Conservation (phyloP, 1,139 yeast species). For the Lodderomyces margitis region DNA sequence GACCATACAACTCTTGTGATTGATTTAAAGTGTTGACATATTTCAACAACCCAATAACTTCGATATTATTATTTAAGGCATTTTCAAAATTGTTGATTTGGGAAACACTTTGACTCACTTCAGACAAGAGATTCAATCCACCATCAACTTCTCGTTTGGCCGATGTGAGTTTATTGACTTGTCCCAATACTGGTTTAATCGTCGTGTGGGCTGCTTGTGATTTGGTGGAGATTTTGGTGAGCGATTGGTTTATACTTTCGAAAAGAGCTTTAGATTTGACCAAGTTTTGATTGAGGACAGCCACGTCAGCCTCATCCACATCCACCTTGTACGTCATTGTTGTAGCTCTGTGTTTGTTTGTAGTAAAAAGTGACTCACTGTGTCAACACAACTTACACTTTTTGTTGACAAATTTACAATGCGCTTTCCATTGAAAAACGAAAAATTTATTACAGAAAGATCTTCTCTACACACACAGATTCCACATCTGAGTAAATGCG, state of each 20-base stretch:
- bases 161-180: constrained; percentile 55
- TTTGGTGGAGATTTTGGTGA: constrained; percentile 54
- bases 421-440: not conserved
- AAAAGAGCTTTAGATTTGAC: constrained; percentile 58
- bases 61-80: constrained; percentile 38
- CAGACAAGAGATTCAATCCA: constrained; percentile 58
- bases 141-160: constrained; percentile 60
- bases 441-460: not conserved
- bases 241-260: constrained; percentile 52
- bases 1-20: constrained; percentile 32
- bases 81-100: constrained; percentile 54
- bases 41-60: constrained; percentile 35
- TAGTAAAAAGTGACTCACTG: not conserved
- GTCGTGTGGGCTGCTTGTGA: constrained; percentile 62
- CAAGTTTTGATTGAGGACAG: constrained; percentile 75
- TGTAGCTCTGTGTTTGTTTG: not conserved
- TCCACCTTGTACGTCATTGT: constrained; percentile 37
- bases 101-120: constrained; percentile 65
- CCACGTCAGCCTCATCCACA: constrained; percentile 80
- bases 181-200: constrained; percentile 68
- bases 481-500: constrained; percentile 4
- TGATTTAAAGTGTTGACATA: constrained; percentile 38
- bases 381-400: too few relatives aligned
- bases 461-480: not conserved
- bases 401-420: not conserved